These are phyloP conservation scores for Trichoderma sp. DNA, from an alignment of 2,329 filamentous ascomycete genomes.

Conservation along the genomic window DNA sequence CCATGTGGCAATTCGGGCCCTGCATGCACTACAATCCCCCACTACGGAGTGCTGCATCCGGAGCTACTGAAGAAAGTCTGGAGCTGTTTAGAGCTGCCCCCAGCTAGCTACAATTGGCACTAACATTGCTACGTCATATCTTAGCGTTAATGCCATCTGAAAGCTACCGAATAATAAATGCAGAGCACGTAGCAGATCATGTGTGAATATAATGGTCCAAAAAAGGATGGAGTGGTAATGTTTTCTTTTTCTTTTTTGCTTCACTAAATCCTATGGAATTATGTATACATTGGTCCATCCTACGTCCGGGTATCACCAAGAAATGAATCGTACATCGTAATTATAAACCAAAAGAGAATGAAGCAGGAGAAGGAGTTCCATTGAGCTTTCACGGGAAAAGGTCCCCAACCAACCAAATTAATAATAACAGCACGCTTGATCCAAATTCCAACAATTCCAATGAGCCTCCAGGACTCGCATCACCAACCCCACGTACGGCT, in stretches of 20 bases:
- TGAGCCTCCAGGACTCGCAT: not conserved
- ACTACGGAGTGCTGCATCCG: not conserved
- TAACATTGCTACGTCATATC: not conserved
- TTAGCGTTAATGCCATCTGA: not conserved
- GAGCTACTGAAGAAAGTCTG: not conserved
- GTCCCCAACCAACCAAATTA: not conserved
- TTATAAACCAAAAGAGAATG: not conserved
- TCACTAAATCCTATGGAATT: not conserved
- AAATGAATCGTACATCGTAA: not conserved
- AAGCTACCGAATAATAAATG: not conserved
- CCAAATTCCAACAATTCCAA: not conserved
- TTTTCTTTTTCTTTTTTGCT: not conserved
- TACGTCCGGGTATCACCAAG: not conserved
- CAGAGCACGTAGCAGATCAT: not conserved
- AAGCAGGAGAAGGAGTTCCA: not conserved
- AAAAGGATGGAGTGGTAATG: not conserved
- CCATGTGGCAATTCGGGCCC: not conserved
- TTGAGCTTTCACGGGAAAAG: not conserved
- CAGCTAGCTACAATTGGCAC: not conserved
- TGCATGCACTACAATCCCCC: slow-evolving; percentile 7
- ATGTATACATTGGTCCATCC: not conserved
- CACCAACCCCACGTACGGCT: slow-evolving; percentile 96
- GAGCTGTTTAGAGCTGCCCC: not conserved
- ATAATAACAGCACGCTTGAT: not conserved
- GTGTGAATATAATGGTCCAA: not conserved